Evolutionary conservation across 73 alveolate species (phyloP), one percentile per base, ranked within the genome.

Genomic region (Loxodes magnus): DNA sequence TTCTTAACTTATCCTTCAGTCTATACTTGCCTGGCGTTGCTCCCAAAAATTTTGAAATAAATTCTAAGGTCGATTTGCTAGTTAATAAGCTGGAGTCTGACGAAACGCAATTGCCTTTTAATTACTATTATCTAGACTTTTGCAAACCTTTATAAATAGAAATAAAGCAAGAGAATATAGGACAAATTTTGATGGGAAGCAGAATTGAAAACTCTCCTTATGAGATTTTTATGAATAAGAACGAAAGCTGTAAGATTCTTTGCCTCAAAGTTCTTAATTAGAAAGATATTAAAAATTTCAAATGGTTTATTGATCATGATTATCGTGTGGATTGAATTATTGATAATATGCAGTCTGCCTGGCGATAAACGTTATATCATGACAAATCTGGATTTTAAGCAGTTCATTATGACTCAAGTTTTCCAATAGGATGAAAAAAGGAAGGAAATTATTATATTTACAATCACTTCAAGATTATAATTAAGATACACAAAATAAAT

Each of bases 31-130:
- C 59, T 12, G 59, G 59, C 43, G 26, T 24, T n/a, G 26, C 16
- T 7, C 59, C 59, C 5, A 46, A 46, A 17, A 24, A 22, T n/a
- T 46, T n/a, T 41, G 39, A 22, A 2, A 9, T 12, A 46, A 41
- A 46, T 17, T 10, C 14, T 1, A 0, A 1, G n/a, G n/a, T 46
- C 39, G 17, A 46, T 12, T 24, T 46, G 1, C 27, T 10, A 14
- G 59, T 46, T 2, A 46, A 46, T 23, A 46, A 46, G 21, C 59
- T 46, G 22, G 59, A 46, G 14, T 46, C 59, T 7, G 9, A 37
- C 28, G 6, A 12, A 24, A 46, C 59, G 1, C 59, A 46, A 22
- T 24, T 46, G 2, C 59, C 59, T 21, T 46, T 46, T 24, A 41
- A 46, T 10, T 46, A 46, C 27, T 46, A 46, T 41, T 46, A 46